Evolutionary conservation across 192 early-diverging fungal species (phyloP).

Genomic region (Allomyces javanicus): DNA sequence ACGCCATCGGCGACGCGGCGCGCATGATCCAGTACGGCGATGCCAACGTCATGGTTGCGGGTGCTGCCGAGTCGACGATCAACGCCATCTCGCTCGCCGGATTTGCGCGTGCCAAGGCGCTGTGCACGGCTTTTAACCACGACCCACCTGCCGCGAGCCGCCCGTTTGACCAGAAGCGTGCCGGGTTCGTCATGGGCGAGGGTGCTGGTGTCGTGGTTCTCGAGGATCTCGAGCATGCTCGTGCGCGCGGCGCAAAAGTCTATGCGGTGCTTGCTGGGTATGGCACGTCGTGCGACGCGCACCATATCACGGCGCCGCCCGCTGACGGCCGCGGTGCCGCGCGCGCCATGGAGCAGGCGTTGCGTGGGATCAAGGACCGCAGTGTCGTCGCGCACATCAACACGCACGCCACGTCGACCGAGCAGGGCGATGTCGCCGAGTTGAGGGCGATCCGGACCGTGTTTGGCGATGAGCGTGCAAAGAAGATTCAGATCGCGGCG

Average conservation of each 20-base stretch:
- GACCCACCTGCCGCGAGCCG: conserved; percentile 56
- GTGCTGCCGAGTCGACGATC: conserved; percentile 68
- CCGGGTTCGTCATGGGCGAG: conserved; percentile 90
- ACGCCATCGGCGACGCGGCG: conserved; percentile 84
- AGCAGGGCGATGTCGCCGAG: conserved; percentile 60
- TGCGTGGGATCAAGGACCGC: conserved; percentile 34
- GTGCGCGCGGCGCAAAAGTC: conserved; percentile 58
- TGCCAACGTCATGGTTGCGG: conserved; percentile 89
- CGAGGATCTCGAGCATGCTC: conserved; percentile 78
- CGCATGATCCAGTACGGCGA: conserved; percentile 82
- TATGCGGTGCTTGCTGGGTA: conserved; percentile 81
- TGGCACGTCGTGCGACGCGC: conserved; percentile 74
- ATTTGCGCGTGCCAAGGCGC: conserved; percentile 65
- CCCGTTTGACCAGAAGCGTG: conserved; percentile 70
- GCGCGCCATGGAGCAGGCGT: conserved; percentile 66
- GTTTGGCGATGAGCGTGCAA: conserved; percentile 25
- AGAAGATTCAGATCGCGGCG: conserved; percentile 25
- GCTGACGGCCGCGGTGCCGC: conserved; percentile 65
- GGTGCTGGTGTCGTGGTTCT: conserved; percentile 74
- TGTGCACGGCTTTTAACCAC: conserved; percentile 65
- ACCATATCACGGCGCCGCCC: conserved; percentile 87
- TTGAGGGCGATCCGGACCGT: conserved; percentile 62
- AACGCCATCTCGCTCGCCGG: conserved; percentile 75
- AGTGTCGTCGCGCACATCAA: conserved; percentile 66
- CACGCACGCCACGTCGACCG: conserved; percentile 82